phyloP scores from a whole-genome alignment of 495 filamentous ascomycete genomes.

The Cryomyces minteri region DNA sequence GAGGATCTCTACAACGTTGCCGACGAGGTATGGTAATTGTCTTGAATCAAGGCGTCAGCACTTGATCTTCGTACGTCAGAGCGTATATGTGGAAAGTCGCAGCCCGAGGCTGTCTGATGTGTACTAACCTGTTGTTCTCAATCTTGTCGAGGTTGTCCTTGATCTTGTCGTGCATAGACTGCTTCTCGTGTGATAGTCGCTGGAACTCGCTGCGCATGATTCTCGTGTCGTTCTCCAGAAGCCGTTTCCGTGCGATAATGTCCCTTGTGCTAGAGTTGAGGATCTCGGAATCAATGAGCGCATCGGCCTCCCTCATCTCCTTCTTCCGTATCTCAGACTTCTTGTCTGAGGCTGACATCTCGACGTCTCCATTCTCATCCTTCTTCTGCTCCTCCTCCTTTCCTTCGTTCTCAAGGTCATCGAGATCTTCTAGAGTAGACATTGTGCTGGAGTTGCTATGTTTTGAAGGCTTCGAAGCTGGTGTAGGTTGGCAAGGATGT shows the following conservation, averaged over 20 bases:
- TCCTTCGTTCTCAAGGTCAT: constrained; percentile 57
- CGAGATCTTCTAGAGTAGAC: constrained; percentile 78
- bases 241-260: constrained; percentile 67
- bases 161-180: constrained; percentile 90
- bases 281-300: constrained; percentile 73
- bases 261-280: constrained; percentile 79
- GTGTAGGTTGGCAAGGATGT: too few relatives aligned
- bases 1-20: constrained; percentile 91
- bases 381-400: constrained; percentile 52
- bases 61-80: constrained; percentile 2
- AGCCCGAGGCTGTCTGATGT: not conserved
- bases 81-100: not conserved
- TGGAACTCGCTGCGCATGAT: constrained; percentile 98
- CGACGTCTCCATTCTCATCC: constrained; percentile 51
- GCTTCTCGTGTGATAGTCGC: constrained; percentile 85
- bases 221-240: constrained; percentile 90
- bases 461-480: too few relatives aligned
- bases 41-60: constrained; percentile 26
- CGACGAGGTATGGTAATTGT: constrained; percentile 94
- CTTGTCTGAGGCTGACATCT: constrained; percentile 42
- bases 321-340: constrained; percentile 53
- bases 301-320: constrained; percentile 41
- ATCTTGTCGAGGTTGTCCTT: constrained; percentile 99
- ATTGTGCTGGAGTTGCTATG: constrained; percentile 21
- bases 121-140: constrained; percentile 79